Evolutionary conservation across 805 yeast genomes (phyloP), one percentile per base, ranked within the genome.

Genomic region (Sugiyamaella lignohabitans): DNA sequence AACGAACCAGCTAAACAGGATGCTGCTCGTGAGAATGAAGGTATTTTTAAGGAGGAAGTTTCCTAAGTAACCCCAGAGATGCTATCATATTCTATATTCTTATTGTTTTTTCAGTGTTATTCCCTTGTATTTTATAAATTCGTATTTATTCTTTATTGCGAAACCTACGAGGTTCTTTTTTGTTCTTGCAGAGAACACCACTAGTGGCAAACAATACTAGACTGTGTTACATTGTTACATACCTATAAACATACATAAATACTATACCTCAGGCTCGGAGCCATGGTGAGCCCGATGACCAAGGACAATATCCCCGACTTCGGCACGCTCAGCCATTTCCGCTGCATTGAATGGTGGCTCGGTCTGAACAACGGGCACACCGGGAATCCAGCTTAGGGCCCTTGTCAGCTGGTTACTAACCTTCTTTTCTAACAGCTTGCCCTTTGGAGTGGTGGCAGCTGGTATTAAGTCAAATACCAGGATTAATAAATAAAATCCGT

Each of bases 391-490:
- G 17, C 40, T 24, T 11, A 40, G 38, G 4, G 38, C 53, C 5
- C 44, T 18, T 4, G 22, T 23, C 4, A 52, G 18, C 10, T 47
- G 44, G 29, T 46, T 38, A 19, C 46, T 43, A 20, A 47, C 11
- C 10, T 27, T 45, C 38, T 46, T 45, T 20, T 50, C 55, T 4
- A 55, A 40, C 38, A 52, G 36, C 30, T 51, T 55, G 23, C 65
- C 67, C 50, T 57, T 57, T 16, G 36, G 18, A 20, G 59, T 63
- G 50, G 69, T 66, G 17, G 80, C 75, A 18, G 84, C 81, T 1
- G 87, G 82, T 56, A 75, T 73, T 54, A 88, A 72, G 61, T 91
- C 97, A 50, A 76, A 72, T 1, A 84, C 68, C 62, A 89, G 71
- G 47, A 81, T 66, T 3, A 82, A 59, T 53, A 82, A 75, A 50